Conservation (phyloP, 2,329 filamentous ascomycete species). For the Ceratocystis eucalypticola region DNA sequence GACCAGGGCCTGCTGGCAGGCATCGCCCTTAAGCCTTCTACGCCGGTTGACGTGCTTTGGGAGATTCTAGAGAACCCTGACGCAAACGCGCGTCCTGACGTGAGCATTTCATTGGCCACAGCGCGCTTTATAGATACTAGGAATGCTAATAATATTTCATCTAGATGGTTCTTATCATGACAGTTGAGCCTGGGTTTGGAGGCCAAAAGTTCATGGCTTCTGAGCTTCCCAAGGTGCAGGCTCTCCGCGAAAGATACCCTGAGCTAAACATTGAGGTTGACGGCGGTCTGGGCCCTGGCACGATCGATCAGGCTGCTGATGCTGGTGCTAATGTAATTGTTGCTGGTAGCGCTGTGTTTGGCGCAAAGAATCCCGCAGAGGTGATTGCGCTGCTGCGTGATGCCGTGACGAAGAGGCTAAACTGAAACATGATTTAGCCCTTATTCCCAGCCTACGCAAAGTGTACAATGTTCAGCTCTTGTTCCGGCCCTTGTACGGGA, state of each 20-base stretch:
- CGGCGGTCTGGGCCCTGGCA: conserved; percentile 74
- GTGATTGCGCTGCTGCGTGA: conserved; percentile 73
- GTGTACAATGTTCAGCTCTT: too few species aligned
- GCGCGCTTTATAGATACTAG: not conserved
- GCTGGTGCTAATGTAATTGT: conserved; percentile 97
- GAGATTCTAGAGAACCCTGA: conserved; percentile 66
- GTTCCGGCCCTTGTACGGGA: too few species aligned
- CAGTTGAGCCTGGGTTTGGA: conserved; percentile 91
- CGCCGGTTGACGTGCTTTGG: conserved; percentile 80
- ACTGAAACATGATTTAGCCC: not conserved
- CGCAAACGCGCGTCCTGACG: conserved; percentile 71
- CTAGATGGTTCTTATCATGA: conserved; percentile 98
- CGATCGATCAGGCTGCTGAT: conserved; percentile 86
- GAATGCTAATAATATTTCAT: conserved; percentile 17
- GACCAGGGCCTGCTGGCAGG: conserved; percentile 76
- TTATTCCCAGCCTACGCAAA: too few species aligned
- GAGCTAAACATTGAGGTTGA: conserved; percentile 96
- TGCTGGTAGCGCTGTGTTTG: conserved; percentile 89
- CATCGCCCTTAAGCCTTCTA: conserved; percentile 90
- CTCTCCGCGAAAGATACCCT: conserved; percentile 70
- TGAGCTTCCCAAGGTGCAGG: conserved; percentile 84
- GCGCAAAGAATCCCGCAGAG: conserved; percentile 72
- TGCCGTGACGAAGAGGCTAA: conserved; percentile 51
- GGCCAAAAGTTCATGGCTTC: conserved; percentile 98
- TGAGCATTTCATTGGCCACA: conserved; percentile 35